Conservation (phyloP, 345 rosid species). For the Orychophragmus violaceus region DNA sequence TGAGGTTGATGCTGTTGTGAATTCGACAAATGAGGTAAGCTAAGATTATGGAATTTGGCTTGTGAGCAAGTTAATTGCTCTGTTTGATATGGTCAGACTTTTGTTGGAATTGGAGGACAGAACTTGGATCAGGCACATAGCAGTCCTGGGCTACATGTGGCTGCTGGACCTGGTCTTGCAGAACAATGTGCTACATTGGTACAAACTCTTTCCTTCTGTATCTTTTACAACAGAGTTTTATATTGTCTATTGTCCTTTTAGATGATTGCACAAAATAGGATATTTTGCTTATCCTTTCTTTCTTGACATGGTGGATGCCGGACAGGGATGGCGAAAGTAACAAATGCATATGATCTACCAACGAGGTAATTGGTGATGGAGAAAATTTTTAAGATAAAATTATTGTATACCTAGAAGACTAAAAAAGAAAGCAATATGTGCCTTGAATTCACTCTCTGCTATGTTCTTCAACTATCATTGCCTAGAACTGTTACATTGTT, state of each 20-base stretch:
- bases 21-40: conserved; percentile 92
- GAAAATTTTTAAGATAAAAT: not conserved
- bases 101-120: conserved; percentile 40
- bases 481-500: conserved; percentile 7
- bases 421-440: not conserved
- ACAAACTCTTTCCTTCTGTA: not conserved
- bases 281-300: conserved; percentile 4
- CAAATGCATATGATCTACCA: conserved; percentile 94
- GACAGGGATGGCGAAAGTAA: conserved; percentile 96
- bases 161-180: conserved; percentile 96
- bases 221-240: not conserved
- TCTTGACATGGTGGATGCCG: conserved; percentile 86
- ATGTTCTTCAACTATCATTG: not conserved
- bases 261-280: not conserved
- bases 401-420: not conserved
- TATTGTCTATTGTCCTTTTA: not conserved
- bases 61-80: not conserved
- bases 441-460: not conserved
- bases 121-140: conserved; percentile 87
- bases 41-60: not conserved
- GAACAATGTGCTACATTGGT: conserved; percentile 93
- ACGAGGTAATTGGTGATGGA: conserved; percentile 52
- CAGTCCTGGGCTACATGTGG: conserved; percentile 88
- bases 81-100: not conserved
- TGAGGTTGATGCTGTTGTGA: conserved; percentile 96